Evolutionary conservation across 257 asterid genomes (phyloP), one percentile per base, ranked within the genome.

Genomic region (Marsdenia floribunda): DNA sequence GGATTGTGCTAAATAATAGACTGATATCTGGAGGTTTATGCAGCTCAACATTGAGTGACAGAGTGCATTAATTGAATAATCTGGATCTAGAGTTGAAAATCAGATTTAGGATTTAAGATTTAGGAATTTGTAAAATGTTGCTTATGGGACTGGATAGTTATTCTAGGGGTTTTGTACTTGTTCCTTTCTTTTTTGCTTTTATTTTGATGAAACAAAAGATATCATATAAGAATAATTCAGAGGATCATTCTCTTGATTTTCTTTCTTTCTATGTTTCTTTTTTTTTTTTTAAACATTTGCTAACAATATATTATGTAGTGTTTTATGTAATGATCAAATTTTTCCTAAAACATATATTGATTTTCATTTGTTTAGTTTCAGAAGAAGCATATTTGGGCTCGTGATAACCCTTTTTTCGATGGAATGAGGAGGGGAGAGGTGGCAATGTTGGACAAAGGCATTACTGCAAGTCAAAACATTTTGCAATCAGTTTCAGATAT

Each of bases 401-500:
- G 71, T 66, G 71, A 66, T 66, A 38, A 40, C 71, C 50, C 71
- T 38, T 66, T 19, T 19, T 66, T 66, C 37, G 50, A 66, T 66
- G 52, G 71, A 38, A 66, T 66, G 52, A 66, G 71, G 42, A 66
- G 52, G 46, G 71, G 71, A 21, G 33, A 66, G 16, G 52, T 33
- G 40, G 52, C 29, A 7, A 38, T 38, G 16, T 38, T 66, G 71
- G 71, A 80, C 78, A 87, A 80, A 79, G 88, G 78, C 61, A 80
- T 72, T 65, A 79, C 53, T 52, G 59, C 77, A 22, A 57, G 77
- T 73, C 79, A 74, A 64, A 80, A 52, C 73, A 76, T 77, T 55
- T 49, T 26, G 38, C 76, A 85, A 78, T 77, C 96, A 65, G 80
- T 86, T 59, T 87, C 97, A 61, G 92, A 90, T 73, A 77, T 83